Base-by-base conservation (phyloP, 768 basidiomycete genomes). In the Lanmaoa rubissima region DNA sequence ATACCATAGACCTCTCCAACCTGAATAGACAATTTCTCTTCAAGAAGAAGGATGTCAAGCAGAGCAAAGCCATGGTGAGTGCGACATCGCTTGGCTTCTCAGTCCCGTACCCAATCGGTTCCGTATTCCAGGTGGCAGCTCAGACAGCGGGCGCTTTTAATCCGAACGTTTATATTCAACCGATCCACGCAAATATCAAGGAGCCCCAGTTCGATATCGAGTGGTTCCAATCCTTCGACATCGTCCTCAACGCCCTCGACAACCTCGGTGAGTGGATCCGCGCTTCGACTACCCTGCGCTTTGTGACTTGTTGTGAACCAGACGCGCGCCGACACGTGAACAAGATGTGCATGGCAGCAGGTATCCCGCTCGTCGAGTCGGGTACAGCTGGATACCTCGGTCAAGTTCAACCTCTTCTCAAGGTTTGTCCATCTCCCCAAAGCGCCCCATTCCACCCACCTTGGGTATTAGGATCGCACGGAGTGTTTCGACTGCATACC, bases 1-100 rank as follows among this genome's bases (percentile, higher is more conserved):
- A 99, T 74, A 99, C 96, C 19, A 99, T 99, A 71, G 96, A 99
- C 79, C 79, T 99, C 42, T 96, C 94, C 48, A 99, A 99, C 70
- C 78, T 98, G 51, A 99, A 99, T 67, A 83, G 96, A 21, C 96
- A 98, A 65, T 99, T 98, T 71, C 77, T 99, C 40, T 99, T 99
- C 76, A 83, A 84, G 60, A 98, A 98, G 75, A 96, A 96, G 68
- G 94, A 98, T 65, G 90, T 99, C 53, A 97, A 97, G 69, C 91
- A 97, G 67, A 89, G 94, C 65, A 99, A 99, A 76, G 91, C 96
- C 2, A 68, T 95, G 74, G 94, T 93, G 57, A 42, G 84, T 46
- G 1, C 17, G 36, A 13, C 11, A 2, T 4, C 2, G 2, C 16
- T 5, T n/a, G n/a, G 0, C 16, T 45, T 17, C 21, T 48, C 38